Evolutionary conservation across 2,329 filamentous ascomycete species (phyloP).

Genomic region (Dissoconium aciculare): DNA sequence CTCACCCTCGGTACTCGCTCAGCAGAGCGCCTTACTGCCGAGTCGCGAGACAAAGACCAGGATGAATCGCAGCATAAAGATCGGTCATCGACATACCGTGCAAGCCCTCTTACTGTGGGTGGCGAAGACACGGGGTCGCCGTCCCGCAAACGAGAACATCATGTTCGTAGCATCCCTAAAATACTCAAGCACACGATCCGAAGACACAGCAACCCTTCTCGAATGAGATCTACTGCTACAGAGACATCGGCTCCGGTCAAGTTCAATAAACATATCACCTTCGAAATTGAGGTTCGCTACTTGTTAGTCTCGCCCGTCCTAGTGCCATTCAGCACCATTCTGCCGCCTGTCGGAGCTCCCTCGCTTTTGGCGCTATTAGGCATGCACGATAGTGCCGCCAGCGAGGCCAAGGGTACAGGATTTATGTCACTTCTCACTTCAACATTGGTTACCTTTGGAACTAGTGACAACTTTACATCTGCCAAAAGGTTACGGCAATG

Average conservation of each 20-base stretch:
- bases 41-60: too few species aligned
- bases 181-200: constrained; percentile 18
- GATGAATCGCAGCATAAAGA: too few species aligned
- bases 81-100: too few species aligned
- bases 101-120: too few species aligned
- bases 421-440: constrained; percentile 42
- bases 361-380: constrained; percentile 10
- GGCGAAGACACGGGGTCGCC: too few species aligned
- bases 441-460: constrained; percentile 60
- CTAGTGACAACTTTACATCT: constrained; percentile 58
- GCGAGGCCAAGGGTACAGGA: constrained; percentile 6
- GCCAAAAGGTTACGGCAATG: constrained; percentile 51
- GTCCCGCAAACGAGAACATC: too few species aligned
- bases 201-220: constrained; percentile 8
- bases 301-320: constrained; percentile 35
- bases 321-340: constrained; percentile 27
- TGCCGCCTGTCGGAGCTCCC: constrained; percentile 17
- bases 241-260: too few species aligned
- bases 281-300: constrained; percentile 21
- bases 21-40: too few species aligned
- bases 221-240: too few species aligned
- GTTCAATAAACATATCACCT: too few species aligned
- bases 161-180: constrained; percentile 27
- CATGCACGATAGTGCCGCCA: constrained; percentile 5
- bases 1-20: too few species aligned